Evolutionary conservation across 1,284 basidiomycete species (phyloP).

Genomic region (Ceratobasidium sp.): DNA sequence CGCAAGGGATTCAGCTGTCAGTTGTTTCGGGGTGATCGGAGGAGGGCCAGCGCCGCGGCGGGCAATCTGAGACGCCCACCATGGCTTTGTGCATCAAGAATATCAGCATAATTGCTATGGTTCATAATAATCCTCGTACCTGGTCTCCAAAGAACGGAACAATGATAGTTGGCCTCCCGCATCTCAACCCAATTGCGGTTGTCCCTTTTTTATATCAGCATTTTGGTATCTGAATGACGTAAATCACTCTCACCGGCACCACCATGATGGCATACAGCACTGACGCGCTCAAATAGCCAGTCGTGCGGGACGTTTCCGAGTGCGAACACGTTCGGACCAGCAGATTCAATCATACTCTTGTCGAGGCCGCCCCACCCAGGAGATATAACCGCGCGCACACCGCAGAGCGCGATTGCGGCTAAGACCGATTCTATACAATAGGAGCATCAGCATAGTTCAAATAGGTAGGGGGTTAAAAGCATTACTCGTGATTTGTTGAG

Average conservation of each 20-base stretch:
- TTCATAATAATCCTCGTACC: constrained; percentile 44
- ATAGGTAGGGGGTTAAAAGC: background rate
- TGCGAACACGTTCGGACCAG: constrained; percentile 69
- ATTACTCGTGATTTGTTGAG: constrained; percentile 67
- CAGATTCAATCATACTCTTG: constrained; percentile 61
- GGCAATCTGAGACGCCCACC: constrained; percentile 40
- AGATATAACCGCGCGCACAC: constrained; percentile 71
- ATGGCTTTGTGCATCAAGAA: constrained; percentile 52
- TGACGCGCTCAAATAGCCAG: constrained; percentile 76
- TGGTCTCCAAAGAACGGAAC: constrained; percentile 82
- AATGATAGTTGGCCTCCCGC: constrained; percentile 74
- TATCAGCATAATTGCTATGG: constrained; percentile 59
- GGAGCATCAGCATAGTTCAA: background rate
- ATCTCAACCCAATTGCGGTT: constrained; percentile 71
- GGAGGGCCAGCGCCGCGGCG: constrained; percentile 68
- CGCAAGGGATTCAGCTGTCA: constrained; percentile 68
- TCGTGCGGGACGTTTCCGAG: constrained; percentile 78
- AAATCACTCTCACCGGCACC: constrained; percentile 61
- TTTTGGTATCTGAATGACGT: constrained; percentile 38
- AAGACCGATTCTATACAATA: constrained; percentile 64
- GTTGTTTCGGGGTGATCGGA: constrained; percentile 69
- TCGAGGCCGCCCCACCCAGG: constrained; percentile 75
- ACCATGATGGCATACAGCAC: constrained; percentile 78
- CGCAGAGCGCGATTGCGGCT: constrained; percentile 67
- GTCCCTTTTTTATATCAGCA: constrained; percentile 61